phyloP scores from a whole-genome alignment of 2,329 filamentous ascomycete species.

The Mariannaea sp. region DNA sequence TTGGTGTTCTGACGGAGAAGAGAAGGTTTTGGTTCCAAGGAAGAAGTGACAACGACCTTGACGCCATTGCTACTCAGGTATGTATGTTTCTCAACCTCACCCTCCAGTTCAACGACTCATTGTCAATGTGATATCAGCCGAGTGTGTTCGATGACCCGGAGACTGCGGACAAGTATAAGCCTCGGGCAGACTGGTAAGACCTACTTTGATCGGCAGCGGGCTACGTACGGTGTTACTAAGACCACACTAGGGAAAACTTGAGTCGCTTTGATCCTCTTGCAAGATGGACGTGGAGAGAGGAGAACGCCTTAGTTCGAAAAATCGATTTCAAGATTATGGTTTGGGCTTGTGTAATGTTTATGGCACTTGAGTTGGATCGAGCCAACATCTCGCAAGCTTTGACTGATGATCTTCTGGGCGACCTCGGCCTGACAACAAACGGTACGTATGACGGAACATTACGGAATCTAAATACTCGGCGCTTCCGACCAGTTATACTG shows the following conservation, averaged over 20 bases:
- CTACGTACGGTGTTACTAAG: background rate
- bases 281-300: slow-evolving; percentile 50
- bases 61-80: slow-evolving; percentile 19
- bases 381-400: slow-evolving; percentile 53
- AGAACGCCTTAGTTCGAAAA: slow-evolving; percentile 44
- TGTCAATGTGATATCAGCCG: background rate
- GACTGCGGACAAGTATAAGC: slow-evolving; percentile 16
- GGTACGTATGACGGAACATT: slow-evolving; percentile 16
- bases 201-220: background rate
- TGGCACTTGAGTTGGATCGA: slow-evolving; percentile 53
- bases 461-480: background rate
- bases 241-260: slow-evolving; percentile 39
- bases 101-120: background rate
- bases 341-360: slow-evolving; percentile 49
- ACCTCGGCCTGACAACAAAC: slow-evolving; percentile 51
- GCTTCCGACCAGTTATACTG: too few species aligned
- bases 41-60: slow-evolving; percentile 18
- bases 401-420: slow-evolving; percentile 52
- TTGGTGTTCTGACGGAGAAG: slow-evolving; percentile 22
- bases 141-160: slow-evolving; percentile 16
- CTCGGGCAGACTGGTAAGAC: slow-evolving; percentile 6
- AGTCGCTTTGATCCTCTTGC: slow-evolving; percentile 54
- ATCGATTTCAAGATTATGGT: slow-evolving; percentile 51
- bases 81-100: background rate
- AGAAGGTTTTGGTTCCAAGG: slow-evolving; percentile 44